These are phyloP conservation scores for Panicum miliaceum DNA, from an alignment of 176 grass and related monocot genomes.

Conservation along the genomic window DNA sequence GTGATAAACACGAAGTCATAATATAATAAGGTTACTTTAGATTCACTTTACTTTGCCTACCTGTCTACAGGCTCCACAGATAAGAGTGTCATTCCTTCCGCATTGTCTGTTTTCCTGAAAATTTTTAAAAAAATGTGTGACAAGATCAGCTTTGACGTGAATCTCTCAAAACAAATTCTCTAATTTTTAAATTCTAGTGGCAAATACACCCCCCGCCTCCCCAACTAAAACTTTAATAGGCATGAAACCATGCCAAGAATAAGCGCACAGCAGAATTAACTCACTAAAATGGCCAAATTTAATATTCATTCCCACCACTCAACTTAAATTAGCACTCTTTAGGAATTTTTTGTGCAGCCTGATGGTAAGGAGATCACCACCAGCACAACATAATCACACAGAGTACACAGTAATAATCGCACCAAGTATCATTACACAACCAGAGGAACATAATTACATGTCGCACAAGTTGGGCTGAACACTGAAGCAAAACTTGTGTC, in stretches of 20 bases:
- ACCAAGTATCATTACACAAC: neutral
- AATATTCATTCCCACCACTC: neutral
- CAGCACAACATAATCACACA: neutral
- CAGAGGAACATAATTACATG: neutral
- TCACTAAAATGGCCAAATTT: neutral
- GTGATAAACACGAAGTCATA: slow-evolving; percentile 23
- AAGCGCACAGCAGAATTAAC: neutral
- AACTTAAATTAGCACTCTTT: neutral
- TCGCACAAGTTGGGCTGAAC: no score
- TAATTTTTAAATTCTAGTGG: neutral
- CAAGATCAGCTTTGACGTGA: slow-evolving; percentile 29
- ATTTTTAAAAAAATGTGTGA: slow-evolving; percentile 53
- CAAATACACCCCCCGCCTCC: neutral
- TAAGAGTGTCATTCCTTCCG: slow-evolving; percentile 61
- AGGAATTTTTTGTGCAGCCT: neutral
- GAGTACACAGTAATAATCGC: neutral
- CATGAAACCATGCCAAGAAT: neutral
- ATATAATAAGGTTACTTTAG: slow-evolving; percentile 1
- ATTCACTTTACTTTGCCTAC: slow-evolving; percentile 43
- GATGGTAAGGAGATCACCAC: neutral
- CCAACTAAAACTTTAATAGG: neutral
- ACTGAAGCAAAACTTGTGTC: neutral
- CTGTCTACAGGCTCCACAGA: slow-evolving; percentile 88
- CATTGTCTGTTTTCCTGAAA: slow-evolving; percentile 79
- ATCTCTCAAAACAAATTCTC: neutral